phyloP scores from a whole-genome alignment of 352 stramenopile genomes.

The Globisporangium cystogenes region DNA sequence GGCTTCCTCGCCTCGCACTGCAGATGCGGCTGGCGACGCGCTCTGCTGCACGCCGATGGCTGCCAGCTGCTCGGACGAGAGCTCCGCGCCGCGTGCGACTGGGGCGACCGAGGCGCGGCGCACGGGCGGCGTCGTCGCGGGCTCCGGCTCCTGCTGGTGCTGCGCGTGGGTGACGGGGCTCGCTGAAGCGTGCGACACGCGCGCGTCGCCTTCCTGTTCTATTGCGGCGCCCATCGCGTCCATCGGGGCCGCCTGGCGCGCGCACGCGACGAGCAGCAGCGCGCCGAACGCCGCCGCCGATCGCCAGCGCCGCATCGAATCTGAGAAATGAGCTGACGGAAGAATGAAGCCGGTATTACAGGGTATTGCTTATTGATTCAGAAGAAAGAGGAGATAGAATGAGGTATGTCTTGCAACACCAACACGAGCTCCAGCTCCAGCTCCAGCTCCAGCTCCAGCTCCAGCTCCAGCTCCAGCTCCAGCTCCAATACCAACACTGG shows the following conservation, averaged over 20 bases:
- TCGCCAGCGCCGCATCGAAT: neutral
- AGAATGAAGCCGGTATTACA: too few species aligned
- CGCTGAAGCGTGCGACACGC: neutral
- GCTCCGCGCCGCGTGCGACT: conserved; percentile 4
- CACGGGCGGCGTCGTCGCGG: neutral
- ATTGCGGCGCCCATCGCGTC: conserved; percentile 13
- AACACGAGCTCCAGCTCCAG: too few species aligned
- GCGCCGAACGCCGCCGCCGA: neutral
- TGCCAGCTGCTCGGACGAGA: conserved; percentile 10
- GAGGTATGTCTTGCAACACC: too few species aligned
- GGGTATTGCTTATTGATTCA: too few species aligned
- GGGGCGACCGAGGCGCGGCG: neutral
- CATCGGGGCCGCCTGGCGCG: neutral
- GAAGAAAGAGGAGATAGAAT: too few species aligned
- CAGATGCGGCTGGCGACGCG: neutral
- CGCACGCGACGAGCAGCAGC: neutral
- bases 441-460: too few species aligned
- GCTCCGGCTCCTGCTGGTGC: neutral
- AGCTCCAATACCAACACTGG: too few species aligned
- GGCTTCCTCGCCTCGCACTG: too few species aligned
- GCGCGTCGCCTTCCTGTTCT: conserved; percentile 4
- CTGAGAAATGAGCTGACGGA: too few species aligned
- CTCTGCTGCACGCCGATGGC: conserved; percentile 6
- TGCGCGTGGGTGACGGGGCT: neutral
- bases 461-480: too few species aligned